Conservation (phyloP, 257 asterid species). For the Scutellaria barbata region DNA sequence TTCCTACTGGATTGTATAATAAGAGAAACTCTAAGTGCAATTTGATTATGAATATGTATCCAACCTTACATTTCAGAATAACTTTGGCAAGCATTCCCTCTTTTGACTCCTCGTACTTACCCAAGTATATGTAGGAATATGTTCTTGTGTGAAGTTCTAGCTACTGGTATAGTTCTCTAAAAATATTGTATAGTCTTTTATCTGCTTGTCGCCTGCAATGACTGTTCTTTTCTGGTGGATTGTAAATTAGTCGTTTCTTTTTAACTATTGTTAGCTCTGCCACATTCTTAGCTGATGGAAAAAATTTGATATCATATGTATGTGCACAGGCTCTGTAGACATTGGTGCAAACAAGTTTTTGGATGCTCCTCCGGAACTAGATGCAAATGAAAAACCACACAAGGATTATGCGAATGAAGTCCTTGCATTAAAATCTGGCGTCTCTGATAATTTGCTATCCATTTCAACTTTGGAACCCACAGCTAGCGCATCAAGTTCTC, state of each 20-base stretch:
- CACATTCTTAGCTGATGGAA: slow-evolving; percentile 8
- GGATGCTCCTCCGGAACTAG: slow-evolving; percentile 35
- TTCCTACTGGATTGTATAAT: not conserved
- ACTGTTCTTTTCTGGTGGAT: not conserved
- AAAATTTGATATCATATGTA: slow-evolving; percentile 7
- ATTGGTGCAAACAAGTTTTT: slow-evolving; percentile 30
- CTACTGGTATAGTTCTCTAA: not conserved
- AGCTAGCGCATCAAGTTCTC: slow-evolving; percentile 24
- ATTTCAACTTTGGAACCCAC: slow-evolving; percentile 35
- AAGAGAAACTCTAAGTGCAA: not conserved
- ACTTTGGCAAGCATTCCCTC: not conserved
- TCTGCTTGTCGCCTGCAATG: slow-evolving; percentile 21
- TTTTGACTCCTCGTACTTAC: not conserved
- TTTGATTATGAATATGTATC: not conserved
- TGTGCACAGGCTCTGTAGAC: slow-evolving; percentile 34
- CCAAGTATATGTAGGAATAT: not conserved
- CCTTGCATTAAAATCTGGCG: slow-evolving; percentile 36
- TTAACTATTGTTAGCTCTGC: not conserved
- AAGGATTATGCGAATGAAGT: slow-evolving; percentile 34
- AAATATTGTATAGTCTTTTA: slow-evolving; percentile 14
- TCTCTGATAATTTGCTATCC: slow-evolving; percentile 30
- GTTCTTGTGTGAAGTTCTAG: not conserved
- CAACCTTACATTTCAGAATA: not conserved
- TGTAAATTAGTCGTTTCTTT: not conserved
- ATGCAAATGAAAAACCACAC: slow-evolving; percentile 30